These are phyloP conservation scores for Phytophthora constricta DNA, from an alignment of 352 stramenopile species.

Conservation along the genomic window DNA sequence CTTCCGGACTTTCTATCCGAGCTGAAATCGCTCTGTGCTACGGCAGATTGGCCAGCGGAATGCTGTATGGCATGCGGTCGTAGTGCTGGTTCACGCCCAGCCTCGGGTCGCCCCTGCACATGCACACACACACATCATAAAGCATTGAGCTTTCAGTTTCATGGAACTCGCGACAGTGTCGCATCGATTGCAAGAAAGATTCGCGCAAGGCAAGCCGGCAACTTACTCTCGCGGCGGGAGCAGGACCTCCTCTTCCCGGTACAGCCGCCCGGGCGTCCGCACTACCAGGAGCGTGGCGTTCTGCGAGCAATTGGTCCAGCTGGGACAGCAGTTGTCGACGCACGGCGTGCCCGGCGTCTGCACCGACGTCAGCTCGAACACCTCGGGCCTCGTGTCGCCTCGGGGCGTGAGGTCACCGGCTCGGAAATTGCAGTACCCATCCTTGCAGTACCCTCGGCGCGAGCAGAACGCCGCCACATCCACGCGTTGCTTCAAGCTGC, in stretches of 20 bases:
- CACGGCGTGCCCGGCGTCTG: conserved; percentile 62
- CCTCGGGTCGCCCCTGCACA: conserved; percentile 61
- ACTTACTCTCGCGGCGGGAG: conserved; percentile 68
- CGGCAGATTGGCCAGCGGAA: conserved; percentile 67
- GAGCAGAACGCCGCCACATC: conserved; percentile 75
- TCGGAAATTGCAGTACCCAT: conserved; percentile 74
- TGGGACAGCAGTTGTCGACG: conserved; percentile 68
- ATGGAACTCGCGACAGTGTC: no score
- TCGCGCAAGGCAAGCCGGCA: conserved; percentile 8
- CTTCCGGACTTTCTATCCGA: not conserved
- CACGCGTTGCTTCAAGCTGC: conserved; percentile 65
- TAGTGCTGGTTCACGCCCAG: conserved; percentile 81
- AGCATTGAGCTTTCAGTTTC: no score
- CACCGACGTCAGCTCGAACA: conserved; percentile 69
- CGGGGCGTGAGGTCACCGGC: conserved; percentile 63
- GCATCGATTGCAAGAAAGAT: no score
- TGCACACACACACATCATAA: no score
- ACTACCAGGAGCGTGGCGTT: conserved; percentile 54
- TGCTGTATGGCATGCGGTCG: conserved; percentile 80
- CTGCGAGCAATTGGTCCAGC: conserved; percentile 46
- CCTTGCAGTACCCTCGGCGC: conserved; percentile 81
- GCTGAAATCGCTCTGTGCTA: conserved; percentile 25
- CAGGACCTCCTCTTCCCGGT: conserved; percentile 61
- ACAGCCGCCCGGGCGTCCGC: conserved; percentile 48
- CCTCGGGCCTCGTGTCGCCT: conserved; percentile 57